Evolutionary conservation across 2,329 filamentous ascomycete genomes (phyloP).

Genomic region (Fusarium annulatum): DNA sequence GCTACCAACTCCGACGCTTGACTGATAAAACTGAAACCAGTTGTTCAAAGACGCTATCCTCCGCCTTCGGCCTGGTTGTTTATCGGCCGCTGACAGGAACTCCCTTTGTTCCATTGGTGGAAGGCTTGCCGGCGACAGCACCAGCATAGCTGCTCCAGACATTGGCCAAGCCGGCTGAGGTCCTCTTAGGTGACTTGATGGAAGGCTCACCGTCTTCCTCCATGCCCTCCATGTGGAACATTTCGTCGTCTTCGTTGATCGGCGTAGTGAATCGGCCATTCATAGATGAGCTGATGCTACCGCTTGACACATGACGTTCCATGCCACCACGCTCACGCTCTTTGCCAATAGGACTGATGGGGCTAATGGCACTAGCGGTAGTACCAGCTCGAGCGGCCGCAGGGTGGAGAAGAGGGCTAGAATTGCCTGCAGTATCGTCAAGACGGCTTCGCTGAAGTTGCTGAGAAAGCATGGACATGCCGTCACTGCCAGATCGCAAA

Average conservation of each 20-base stretch:
- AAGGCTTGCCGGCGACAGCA: slow-evolving; percentile 47
- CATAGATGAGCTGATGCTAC: slow-evolving; percentile 65
- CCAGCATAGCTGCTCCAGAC: slow-evolving; percentile 57
- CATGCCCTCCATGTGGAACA: slow-evolving; percentile 72
- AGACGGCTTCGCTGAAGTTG: slow-evolving; percentile 71
- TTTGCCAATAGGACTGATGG: slow-evolving; percentile 54
- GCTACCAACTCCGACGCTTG: slow-evolving; percentile 27
- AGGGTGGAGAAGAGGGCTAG: slow-evolving; percentile 64
- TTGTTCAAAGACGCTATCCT: slow-evolving; percentile 17
- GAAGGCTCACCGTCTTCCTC: slow-evolving; percentile 69
- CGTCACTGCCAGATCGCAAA: slow-evolving; percentile 58
- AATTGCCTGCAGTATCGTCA: slow-evolving; percentile 57
- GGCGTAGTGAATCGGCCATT: slow-evolving; percentile 71
- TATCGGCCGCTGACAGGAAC: slow-evolving; percentile 48
- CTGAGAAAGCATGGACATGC: slow-evolving; percentile 69
- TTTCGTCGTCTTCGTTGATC: slow-evolving; percentile 72
- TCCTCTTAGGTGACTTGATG: slow-evolving; percentile 60
- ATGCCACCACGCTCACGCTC: slow-evolving; percentile 51
- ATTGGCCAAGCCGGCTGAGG: slow-evolving; percentile 56
- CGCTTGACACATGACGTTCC: slow-evolving; percentile 70
- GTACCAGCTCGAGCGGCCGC: slow-evolving; percentile 52
- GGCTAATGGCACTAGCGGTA: slow-evolving; percentile 55
- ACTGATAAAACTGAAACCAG: slow-evolving; percentile 24
- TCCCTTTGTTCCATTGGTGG: slow-evolving; percentile 46
- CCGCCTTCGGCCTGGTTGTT: slow-evolving; percentile 23